Percentiles rank a stretch among this genome's conserved stretches.
phyloP scores from a whole-genome alignment of 2,329 filamentous ascomycete species.

The Neoscytalidium dimidiatum region DNA sequence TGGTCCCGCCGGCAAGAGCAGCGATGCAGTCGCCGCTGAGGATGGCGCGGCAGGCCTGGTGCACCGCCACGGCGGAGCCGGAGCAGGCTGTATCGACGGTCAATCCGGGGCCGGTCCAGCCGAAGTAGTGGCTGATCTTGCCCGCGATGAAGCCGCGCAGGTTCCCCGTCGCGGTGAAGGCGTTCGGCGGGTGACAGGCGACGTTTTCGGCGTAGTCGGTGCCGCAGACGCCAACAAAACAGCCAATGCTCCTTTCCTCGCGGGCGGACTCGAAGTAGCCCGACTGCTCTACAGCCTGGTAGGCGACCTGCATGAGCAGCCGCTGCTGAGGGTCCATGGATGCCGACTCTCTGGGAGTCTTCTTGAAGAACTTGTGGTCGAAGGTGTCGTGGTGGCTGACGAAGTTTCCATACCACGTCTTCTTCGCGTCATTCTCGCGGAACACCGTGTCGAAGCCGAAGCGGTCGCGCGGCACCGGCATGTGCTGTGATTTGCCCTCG shows the following conservation, averaged over 20 bases:
- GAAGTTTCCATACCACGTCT: slow-evolving; percentile 14
- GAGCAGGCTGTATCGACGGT: slow-evolving; percentile 41
- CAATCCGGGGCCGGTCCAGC: slow-evolving; percentile 31
- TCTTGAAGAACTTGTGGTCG: slow-evolving; percentile 11
- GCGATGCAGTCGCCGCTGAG: slow-evolving; percentile 29
- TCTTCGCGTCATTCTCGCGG: background rate
- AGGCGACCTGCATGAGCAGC: slow-evolving; percentile 12
- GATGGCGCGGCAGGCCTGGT: slow-evolving; percentile 30
- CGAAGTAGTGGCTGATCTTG: slow-evolving; percentile 30
- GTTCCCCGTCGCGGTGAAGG: slow-evolving; percentile 31
- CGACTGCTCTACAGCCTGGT: slow-evolving; percentile 26
- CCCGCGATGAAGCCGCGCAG: slow-evolving; percentile 22
- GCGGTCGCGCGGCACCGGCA: background rate
- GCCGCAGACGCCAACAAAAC: slow-evolving; percentile 35
- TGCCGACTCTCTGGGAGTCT: background rate
- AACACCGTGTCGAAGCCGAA: background rate
- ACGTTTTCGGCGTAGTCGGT: slow-evolving; percentile 36
- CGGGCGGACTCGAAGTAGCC: slow-evolving; percentile 25
- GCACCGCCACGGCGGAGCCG: slow-evolving; percentile 26
- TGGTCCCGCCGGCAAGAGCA: slow-evolving; percentile 40
- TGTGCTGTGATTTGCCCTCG: background rate
- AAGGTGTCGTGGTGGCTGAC: slow-evolving; percentile 16
- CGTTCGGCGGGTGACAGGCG: slow-evolving; percentile 31
- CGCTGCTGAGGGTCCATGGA: slow-evolving; percentile 22
- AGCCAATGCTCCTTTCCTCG: slow-evolving; percentile 30